Conservation (phyloP, 768 basidiomycete genomes). For the Gymnopilus junonius region DNA sequence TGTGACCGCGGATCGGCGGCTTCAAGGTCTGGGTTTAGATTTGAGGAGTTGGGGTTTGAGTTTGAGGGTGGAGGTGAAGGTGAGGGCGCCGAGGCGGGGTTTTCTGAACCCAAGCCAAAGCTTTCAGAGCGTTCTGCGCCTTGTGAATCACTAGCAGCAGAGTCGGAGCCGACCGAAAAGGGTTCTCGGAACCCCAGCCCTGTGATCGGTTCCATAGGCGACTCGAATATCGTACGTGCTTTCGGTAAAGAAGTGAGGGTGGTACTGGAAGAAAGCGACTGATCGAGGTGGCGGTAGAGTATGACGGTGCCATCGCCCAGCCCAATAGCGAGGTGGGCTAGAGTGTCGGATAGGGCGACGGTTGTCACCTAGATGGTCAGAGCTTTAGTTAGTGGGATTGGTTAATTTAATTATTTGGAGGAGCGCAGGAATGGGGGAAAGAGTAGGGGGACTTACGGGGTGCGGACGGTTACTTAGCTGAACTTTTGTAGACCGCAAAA, state of each 20-base stretch:
- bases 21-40: slow-evolving; percentile 24
- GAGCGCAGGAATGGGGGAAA: not conserved
- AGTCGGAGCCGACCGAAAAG: not conserved
- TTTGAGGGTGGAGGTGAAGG: not conserved
- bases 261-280: slow-evolving; percentile 76
- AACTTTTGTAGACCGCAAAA: slow-evolving; percentile 78
- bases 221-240: slow-evolving; percentile 82
- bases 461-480: slow-evolving; percentile 79
- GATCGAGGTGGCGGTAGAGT: slow-evolving; percentile 89
- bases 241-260: slow-evolving; percentile 84
- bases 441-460: slow-evolving; percentile 50
- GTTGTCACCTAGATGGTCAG: slow-evolving; percentile 61
- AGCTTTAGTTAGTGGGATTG: not conserved
- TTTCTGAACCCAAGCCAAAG: no score
- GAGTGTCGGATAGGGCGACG: slow-evolving; percentile 74
- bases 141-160: not conserved
- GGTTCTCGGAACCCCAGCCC: slow-evolving; percentile 88
- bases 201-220: slow-evolving; percentile 86
- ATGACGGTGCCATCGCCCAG: slow-evolving; percentile 95
- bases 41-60: not conserved
- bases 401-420: not conserved
- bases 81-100: not conserved
- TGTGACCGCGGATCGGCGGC: slow-evolving; percentile 30
- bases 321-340: slow-evolving; percentile 89
- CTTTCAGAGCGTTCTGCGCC: not conserved